Evolutionary conservation across 106 monocot genomes (phyloP).

Genomic region (Dendrobium nobile): DNA sequence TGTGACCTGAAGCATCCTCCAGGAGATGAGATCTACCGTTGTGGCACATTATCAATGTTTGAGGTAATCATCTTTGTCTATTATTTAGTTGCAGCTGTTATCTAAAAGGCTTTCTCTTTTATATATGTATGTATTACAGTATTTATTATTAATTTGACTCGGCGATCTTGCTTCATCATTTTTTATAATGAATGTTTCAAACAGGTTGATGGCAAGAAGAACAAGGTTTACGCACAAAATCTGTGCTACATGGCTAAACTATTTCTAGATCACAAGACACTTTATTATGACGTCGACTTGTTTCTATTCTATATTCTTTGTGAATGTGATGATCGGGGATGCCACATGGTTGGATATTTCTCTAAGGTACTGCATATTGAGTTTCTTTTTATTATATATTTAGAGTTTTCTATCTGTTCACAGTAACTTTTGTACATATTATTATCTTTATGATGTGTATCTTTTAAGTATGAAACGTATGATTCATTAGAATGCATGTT

Average conservation of each 20-base stretch:
- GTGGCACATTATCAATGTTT: conserved; percentile 96
- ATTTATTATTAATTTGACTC: not conserved
- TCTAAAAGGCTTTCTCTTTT: not conserved
- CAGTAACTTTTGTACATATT: not conserved
- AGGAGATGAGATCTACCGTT: conserved; percentile 90
- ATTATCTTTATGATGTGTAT: not conserved
- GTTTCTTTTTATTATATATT: not conserved
- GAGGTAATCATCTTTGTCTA: conserved; percentile 45
- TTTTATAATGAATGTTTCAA: not conserved
- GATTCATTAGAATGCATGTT: not conserved
- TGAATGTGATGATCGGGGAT: conserved; percentile 95
- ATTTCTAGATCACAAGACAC: conserved; percentile 98
- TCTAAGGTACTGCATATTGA: conserved; percentile 61
- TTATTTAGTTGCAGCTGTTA: not conserved
- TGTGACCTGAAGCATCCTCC: conserved; percentile 97
- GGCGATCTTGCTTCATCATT: not conserved
- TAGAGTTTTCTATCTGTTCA: not conserved
- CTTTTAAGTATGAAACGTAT: not conserved
- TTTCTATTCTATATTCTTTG: conserved; percentile 93
- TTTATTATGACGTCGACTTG: conserved; percentile 92
- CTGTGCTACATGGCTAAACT: conserved; percentile 95
- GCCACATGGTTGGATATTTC: conserved; percentile 98
- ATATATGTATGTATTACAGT: too few species aligned
- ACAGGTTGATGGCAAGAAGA: conserved; percentile 99
- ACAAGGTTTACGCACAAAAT: conserved; percentile 96